Conservation (phyloP, 805 yeast genomes). For the Lachancea thermotolerans region DNA sequence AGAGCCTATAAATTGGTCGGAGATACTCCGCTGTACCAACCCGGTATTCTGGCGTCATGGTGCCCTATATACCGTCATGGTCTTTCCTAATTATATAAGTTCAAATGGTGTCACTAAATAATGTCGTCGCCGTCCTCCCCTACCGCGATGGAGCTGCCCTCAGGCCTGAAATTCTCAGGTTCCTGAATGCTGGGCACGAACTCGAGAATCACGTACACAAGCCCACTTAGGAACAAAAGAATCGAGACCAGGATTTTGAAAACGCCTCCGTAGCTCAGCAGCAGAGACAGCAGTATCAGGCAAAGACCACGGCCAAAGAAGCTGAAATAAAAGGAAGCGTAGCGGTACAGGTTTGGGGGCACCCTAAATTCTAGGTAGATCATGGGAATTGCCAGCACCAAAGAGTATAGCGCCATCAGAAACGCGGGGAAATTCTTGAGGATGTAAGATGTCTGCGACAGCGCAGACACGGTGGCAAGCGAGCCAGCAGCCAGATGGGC, state of each 20-base stretch:
- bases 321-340: conserved; percentile 61
- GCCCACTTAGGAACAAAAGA: conserved; percentile 53
- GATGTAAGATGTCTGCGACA: conserved; percentile 19
- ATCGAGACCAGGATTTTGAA: conserved; percentile 54
- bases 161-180: conserved; percentile 73
- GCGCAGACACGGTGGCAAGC: conserved; percentile 36
- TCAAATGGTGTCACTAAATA: background rate
- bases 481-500: conserved; percentile 52
- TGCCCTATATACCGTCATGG: background rate
- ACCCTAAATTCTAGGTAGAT: conserved; percentile 39
- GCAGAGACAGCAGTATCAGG: conserved; percentile 35
- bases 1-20: no score
- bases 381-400: conserved; percentile 47
- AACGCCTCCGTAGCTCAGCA: conserved; percentile 50
- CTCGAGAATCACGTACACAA: conserved; percentile 54
- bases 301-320: conserved; percentile 50
- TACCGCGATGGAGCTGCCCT: conserved; percentile 34
- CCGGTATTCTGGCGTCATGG: background rate
- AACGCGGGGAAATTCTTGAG: conserved; percentile 34
- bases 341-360: conserved; percentile 55
- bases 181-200: conserved; percentile 68
- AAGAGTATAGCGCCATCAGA: conserved; percentile 51
- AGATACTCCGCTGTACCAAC: background rate
- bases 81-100: background rate
- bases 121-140: conserved; percentile 33